These are phyloP conservation scores for Luzula sylvatica DNA, from an alignment of 176 grass and related monocot species.

Conservation along the genomic window DNA sequence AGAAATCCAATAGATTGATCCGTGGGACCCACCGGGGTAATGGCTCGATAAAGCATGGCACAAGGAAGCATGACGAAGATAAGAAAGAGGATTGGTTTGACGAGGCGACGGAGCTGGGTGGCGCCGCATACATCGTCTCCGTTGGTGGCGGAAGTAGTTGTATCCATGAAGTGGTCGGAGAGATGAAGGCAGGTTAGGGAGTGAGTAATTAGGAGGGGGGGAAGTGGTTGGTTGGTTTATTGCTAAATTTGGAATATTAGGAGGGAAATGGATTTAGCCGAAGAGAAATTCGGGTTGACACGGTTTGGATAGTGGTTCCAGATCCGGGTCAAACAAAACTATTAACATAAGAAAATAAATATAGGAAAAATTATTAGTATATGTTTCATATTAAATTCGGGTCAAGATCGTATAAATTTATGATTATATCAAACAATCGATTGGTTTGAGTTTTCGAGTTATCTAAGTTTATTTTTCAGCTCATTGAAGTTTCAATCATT, in stretches of 20 bases:
- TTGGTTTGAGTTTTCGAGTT: too few species aligned
- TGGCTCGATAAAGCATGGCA: slow-evolving; percentile 29
- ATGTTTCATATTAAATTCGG: too few species aligned
- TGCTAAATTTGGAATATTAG: not conserved
- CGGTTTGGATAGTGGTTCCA: too few species aligned
- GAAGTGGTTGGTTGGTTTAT: not conserved
- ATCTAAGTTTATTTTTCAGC: too few species aligned
- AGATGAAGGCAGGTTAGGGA: too few species aligned
- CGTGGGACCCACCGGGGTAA: slow-evolving; percentile 3
- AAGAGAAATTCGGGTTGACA: not conserved
- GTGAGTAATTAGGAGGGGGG: not conserved
- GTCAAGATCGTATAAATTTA: too few species aligned
- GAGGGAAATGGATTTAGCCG: not conserved
- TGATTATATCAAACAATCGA: too few species aligned
- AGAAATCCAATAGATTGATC: slow-evolving; percentile 4
- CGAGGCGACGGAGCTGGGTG: not conserved
- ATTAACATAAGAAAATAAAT: too few species aligned
- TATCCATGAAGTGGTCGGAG: not conserved
- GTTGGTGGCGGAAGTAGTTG: not conserved
- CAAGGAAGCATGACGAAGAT: slow-evolving; percentile 34
- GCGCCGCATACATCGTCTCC: not conserved
- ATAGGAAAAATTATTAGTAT: too few species aligned
- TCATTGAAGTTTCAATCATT: not conserved
- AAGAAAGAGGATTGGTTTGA: slow-evolving; percentile 34
- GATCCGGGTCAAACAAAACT: too few species aligned